phyloP scores from a whole-genome alignment of 768 basidiomycete genomes.

The Termitomyces sp. region DNA sequence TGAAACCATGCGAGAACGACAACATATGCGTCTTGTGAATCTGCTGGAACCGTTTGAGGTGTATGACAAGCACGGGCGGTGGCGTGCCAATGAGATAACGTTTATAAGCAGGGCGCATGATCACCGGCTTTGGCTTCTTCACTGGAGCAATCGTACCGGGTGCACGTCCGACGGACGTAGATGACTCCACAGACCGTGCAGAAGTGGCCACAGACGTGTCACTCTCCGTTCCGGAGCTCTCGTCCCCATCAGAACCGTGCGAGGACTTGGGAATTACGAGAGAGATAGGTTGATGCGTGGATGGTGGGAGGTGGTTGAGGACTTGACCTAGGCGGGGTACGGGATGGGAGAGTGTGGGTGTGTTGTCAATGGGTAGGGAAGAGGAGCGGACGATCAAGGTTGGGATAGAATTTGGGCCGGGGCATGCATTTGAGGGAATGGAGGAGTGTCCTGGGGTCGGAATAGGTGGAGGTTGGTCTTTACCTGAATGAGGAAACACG shows the following conservation, averaged over 20 bases:
- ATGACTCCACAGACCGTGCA: conserved; percentile 11
- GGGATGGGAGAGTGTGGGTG: conserved; percentile 7
- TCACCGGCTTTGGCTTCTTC: conserved; percentile 45
- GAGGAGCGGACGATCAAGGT: background rate
- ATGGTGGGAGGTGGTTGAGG: conserved; percentile 10
- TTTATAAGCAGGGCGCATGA: conserved; percentile 86
- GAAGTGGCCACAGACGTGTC: conserved; percentile 29
- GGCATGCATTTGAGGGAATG: conserved; percentile 50
- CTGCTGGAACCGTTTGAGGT: conserved; percentile 94
- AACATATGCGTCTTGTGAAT: conserved; percentile 55
- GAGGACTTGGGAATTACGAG: background rate
- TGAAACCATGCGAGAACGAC: conserved; percentile 66
- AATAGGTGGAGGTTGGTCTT: background rate
- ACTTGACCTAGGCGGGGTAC: conserved; percentile 13
- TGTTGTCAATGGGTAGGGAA: conserved; percentile 3
- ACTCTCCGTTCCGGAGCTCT: conserved; percentile 39
- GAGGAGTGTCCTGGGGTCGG: conserved; percentile 34
- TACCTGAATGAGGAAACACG: background rate
- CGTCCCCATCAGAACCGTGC: conserved; percentile 19
- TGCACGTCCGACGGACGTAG: conserved; percentile 1
- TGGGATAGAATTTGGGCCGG: conserved; percentile 24
- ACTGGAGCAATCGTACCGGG: background rate
- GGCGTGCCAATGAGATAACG: conserved; percentile 86
- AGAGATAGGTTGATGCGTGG: background rate
- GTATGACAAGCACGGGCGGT: conserved; percentile 86